Conservation (phyloP, 257 asterid genomes). For the Penstemon davidsonii region DNA sequence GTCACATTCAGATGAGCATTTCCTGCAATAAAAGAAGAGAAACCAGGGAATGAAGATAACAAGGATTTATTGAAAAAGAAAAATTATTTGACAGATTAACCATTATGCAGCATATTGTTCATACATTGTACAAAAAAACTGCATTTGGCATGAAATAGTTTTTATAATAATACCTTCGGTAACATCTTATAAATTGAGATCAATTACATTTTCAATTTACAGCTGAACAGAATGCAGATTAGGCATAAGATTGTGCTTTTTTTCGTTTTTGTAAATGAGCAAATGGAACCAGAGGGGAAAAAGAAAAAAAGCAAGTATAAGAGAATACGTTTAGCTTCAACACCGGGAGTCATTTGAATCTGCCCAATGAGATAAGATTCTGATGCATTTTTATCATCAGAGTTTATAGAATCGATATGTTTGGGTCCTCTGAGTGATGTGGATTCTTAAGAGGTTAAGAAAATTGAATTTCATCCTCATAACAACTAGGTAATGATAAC, state of each 20-base stretch:
- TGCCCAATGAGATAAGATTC: constrained; percentile 18
- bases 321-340: constrained; percentile 53
- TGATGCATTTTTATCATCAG: constrained; percentile 44
- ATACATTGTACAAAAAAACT: not conserved
- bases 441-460: constrained; percentile 60
- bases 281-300: not conserved
- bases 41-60: constrained; percentile 21
- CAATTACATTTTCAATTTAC: not conserved
- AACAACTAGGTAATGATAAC: constrained; percentile 8
- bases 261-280: not conserved
- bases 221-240: not conserved
- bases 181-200: constrained; percentile 18
- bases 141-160: constrained; percentile 22
- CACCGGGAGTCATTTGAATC: constrained; percentile 28
- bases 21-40: constrained; percentile 38
- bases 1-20: constrained; percentile 32
- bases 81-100: constrained; percentile 17
- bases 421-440: constrained; percentile 43
- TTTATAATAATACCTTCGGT: constrained; percentile 20
- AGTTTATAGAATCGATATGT: constrained; percentile 36
- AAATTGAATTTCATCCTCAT: constrained; percentile 24
- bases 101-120: constrained; percentile 18
- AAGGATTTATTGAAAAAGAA: constrained; percentile 5
- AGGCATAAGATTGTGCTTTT: constrained; percentile 1
- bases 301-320: constrained; percentile 18